Percentiles rank a stretch among this genome's conserved stretches.
These are phyloP conservation scores for Cucurbita maxima DNA, from an alignment of 306 rosid species.

Conservation along the genomic window DNA sequence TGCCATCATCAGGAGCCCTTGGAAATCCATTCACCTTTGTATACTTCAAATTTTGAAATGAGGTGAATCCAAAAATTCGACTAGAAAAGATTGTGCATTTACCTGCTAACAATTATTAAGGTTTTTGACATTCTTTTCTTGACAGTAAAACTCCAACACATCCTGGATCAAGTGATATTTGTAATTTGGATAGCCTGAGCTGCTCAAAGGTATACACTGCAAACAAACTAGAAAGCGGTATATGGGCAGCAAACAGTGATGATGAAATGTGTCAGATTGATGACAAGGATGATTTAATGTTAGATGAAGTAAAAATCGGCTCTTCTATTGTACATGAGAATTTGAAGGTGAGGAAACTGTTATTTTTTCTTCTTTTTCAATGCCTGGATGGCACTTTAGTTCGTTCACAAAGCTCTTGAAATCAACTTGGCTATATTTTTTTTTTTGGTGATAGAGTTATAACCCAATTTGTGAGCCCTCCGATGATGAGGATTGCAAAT, in stretches of 20 bases:
- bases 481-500: constrained; percentile 62
- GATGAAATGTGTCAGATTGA: constrained; percentile 82
- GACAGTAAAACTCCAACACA: constrained; percentile 27
- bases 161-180: constrained; percentile 27
- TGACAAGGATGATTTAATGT: constrained; percentile 37
- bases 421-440: not conserved
- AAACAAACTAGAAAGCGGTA: constrained; percentile 25
- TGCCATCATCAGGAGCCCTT: constrained; percentile 37
- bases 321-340: constrained; percentile 34
- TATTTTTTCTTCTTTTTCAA: not conserved
- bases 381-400: constrained; percentile 4
- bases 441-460: constrained; percentile 42
- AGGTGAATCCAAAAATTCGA: not conserved
- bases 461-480: constrained; percentile 87
- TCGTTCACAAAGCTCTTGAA: constrained; percentile 4
- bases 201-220: constrained; percentile 30
- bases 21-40: constrained; percentile 28
- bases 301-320: constrained; percentile 24
- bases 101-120: constrained; percentile 6
- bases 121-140: constrained; percentile 8
- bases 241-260: constrained; percentile 48
- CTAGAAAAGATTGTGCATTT: constrained; percentile 11
- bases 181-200: constrained; percentile 41
- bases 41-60: constrained; percentile 3
- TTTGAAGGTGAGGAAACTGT: constrained; percentile 37